Evolutionary conservation across 2,329 filamentous ascomycete genomes (phyloP).

Genomic region (Aspergillus proliferans): DNA sequence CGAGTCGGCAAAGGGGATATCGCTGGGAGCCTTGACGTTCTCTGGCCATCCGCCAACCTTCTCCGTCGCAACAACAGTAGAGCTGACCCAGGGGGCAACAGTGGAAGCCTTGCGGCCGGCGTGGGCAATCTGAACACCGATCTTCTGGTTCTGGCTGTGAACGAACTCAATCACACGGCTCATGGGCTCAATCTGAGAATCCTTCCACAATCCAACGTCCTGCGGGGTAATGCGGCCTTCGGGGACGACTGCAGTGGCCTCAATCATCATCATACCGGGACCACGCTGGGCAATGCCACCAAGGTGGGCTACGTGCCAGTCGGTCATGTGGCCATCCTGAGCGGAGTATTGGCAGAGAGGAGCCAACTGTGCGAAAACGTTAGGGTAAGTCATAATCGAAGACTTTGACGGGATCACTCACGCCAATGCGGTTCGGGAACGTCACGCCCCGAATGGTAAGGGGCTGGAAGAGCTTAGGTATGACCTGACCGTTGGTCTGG

Average conservation of each 20-base stretch:
- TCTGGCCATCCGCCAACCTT: slow-evolving; percentile 51
- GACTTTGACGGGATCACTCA: slow-evolving; percentile 17
- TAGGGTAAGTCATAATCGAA: background rate
- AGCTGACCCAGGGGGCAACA: slow-evolving; percentile 46
- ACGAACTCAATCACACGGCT: slow-evolving; percentile 66
- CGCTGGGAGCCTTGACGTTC: slow-evolving; percentile 52
- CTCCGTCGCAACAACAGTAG: slow-evolving; percentile 36
- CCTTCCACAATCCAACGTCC: slow-evolving; percentile 65
- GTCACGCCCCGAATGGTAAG: slow-evolving; percentile 54
- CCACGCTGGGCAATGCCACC: slow-evolving; percentile 73
- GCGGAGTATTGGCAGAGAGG: slow-evolving; percentile 64
- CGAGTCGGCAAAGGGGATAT: slow-evolving; percentile 56
- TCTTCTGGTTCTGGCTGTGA: slow-evolving; percentile 69
- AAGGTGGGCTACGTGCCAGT: slow-evolving; percentile 80
- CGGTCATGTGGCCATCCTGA: slow-evolving; percentile 65
- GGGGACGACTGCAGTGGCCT: slow-evolving; percentile 68
- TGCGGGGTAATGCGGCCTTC: slow-evolving; percentile 74
- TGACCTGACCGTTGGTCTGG: slow-evolving; percentile 33
- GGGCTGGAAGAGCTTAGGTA: slow-evolving; percentile 55
- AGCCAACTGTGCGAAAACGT: slow-evolving; percentile 16
- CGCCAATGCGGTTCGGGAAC: slow-evolving; percentile 61
- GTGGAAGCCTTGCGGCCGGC: slow-evolving; percentile 62
- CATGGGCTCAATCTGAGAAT: slow-evolving; percentile 70
- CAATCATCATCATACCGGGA: slow-evolving; percentile 66
- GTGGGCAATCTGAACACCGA: slow-evolving; percentile 75